Evolutionary conservation across 352 stramenopile genomes (phyloP).

Genomic region (Hyphochytrium catenoides): DNA sequence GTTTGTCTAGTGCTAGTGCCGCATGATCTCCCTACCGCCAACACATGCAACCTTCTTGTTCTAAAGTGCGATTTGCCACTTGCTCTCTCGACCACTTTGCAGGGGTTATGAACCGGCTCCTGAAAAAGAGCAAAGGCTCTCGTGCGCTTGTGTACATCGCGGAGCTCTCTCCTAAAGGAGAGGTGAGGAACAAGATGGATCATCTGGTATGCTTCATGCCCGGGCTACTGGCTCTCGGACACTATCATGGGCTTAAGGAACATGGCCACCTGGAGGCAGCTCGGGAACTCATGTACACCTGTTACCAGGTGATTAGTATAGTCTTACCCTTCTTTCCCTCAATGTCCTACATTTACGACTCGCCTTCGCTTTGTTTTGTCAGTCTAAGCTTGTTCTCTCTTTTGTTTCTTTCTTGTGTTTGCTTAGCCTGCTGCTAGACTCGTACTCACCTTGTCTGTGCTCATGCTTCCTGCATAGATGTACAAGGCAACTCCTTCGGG

Average conservation of each 20-base stretch:
- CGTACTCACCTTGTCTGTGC: too few species aligned
- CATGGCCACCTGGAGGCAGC: slow-evolving; percentile 29
- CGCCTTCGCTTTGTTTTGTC: too few species aligned
- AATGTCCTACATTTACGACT: too few species aligned
- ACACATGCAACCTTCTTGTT: slow-evolving; percentile 6
- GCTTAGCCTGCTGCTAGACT: too few species aligned
- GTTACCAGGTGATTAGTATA: slow-evolving; percentile 17
- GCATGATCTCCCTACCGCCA: slow-evolving; percentile 1
- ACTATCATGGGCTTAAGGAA: slow-evolving; percentile 19
- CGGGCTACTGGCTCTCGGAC: slow-evolving; percentile 42
- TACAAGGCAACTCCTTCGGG: slow-evolving; percentile 26
- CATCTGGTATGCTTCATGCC: slow-evolving; percentile 67
- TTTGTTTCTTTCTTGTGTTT: background rate
- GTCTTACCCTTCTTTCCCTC: too few species aligned
- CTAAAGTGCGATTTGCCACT: slow-evolving; percentile 5
- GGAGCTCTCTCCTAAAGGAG: slow-evolving; percentile 10
- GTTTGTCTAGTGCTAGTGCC: background rate
- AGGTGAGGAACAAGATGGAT: slow-evolving; percentile 27
- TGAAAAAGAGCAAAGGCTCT: too few species aligned
- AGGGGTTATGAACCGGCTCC: background rate
- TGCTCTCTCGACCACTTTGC: slow-evolving; percentile 1
- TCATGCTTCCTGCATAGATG: too few species aligned
- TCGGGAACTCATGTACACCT: slow-evolving; percentile 36
- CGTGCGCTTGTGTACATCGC: slow-evolving; percentile 19
- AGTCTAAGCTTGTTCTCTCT: too few species aligned